Percentiles rank a stretch among this genome's conserved stretches.
phyloP scores from a whole-genome alignment of 352 stramenopile species.

The Phytophthora pseudosyringae region DNA sequence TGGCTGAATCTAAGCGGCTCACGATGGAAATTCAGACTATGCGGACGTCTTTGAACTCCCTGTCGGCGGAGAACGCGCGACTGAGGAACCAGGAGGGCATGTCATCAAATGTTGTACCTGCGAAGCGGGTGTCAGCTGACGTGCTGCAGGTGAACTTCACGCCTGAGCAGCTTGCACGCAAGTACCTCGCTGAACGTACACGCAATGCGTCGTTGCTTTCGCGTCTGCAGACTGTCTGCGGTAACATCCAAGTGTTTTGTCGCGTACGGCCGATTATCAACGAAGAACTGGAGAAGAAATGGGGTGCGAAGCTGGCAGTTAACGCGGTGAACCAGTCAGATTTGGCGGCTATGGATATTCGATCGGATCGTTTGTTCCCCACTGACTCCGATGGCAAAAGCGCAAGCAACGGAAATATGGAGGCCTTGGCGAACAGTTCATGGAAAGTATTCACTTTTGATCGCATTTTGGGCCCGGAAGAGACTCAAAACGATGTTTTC shows the following conservation, averaged over 20 bases:
- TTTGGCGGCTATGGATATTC: constrained; percentile 79
- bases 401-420: constrained; percentile 35
- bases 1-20: constrained; percentile 37
- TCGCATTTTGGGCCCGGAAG: constrained; percentile 94
- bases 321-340: constrained; percentile 88
- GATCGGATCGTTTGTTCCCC: constrained; percentile 61
- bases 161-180: constrained; percentile 77
- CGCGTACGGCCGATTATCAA: constrained; percentile 88
- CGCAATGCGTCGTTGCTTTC: constrained; percentile 83
- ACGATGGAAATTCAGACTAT: constrained; percentile 68
- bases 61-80: constrained; percentile 64
- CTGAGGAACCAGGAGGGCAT: constrained; percentile 59
- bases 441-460: constrained; percentile 99
- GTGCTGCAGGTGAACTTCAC: constrained; percentile 73
- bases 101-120: constrained; percentile 36
- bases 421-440: constrained; percentile 54
- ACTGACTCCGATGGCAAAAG: constrained; percentile 39
- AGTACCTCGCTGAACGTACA: constrained; percentile 87
- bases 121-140: constrained; percentile 71
- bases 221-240: constrained; percentile 86
- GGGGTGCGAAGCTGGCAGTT: constrained; percentile 64
- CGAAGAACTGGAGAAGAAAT: constrained; percentile 69
- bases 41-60: constrained; percentile 51
- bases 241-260: constrained; percentile 96
- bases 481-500: constrained; percentile 96